Base-by-base conservation (phyloP, 129 eudicot species). In the Deinandra increscens region DNA sequence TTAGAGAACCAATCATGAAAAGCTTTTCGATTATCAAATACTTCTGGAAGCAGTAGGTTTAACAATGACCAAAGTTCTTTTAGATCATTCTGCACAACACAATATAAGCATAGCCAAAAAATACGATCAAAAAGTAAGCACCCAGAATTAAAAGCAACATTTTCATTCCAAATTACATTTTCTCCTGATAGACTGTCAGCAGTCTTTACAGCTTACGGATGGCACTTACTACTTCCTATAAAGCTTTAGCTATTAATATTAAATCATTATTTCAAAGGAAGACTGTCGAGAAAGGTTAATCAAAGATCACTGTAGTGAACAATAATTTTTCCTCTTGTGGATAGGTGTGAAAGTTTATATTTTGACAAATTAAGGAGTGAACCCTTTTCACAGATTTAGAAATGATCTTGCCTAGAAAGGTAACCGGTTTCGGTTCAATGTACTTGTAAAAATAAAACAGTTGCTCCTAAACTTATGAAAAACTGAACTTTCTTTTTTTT, bases 1-100 rank as follows among this genome's bases (percentile, higher is more conserved):
- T 89, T 85, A 4, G 99, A 85, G 81, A 93, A 93, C 99, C 99
- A 93, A 80, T 93, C 99, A 71, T 93, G 95, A 84, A 93, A 93
- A 58, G 93, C 97, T 80, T 83, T 93, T 48, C 90, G 82, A 72
- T 93, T 93, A 72, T 93, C 99, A 74, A 93, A 93, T 20, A 93
- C 99, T 82, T 93, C 99, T 8, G 99, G 99, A 70, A 93, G 99
- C 9, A 93, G 90, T 19, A 93, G 81, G 76, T 93, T 93, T 46
- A 93, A 55, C 54, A 93, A 82, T 0, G 99, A 93, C 99, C 99
- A 93, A 33, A 93, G 97, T 74, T 93, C 99, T 75, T 93, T 93
- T 29, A 93, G 95, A 85, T 93, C 99, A 64, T 93, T 93, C 99
- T 93, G 91, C 83, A 83, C 51, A 80, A 23, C 46, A 37, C 14